phyloP scores from a whole-genome alignment of 2,329 filamentous ascomycete species.

The Colletotrichum musae region DNA sequence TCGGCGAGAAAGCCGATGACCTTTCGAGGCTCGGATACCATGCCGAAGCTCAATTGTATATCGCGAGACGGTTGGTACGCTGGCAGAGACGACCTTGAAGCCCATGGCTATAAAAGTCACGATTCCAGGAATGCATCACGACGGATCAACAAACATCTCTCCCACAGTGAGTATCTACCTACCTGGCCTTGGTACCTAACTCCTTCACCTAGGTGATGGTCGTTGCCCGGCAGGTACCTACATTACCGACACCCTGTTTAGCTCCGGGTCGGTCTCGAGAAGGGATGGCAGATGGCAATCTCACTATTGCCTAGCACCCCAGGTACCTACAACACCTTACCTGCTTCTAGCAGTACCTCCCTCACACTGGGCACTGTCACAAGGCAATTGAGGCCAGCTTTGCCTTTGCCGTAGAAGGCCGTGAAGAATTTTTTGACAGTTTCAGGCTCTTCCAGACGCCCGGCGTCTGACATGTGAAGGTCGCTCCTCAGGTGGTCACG shows the following conservation, averaged over 20 bases:
- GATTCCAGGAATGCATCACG: no score
- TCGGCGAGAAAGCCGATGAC: neutral
- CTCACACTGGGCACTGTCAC: slow-evolving; percentile 27
- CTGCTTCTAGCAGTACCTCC: neutral
- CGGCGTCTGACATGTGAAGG: slow-evolving; percentile 38
- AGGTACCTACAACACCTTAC: neutral
- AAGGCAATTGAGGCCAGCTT: slow-evolving; percentile 26
- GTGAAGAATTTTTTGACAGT: slow-evolving; percentile 30
- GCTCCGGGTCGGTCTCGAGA: neutral
- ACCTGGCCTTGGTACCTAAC: neutral
- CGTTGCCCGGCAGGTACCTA: neutral
- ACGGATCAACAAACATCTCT: no score
- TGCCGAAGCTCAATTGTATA: neutral
- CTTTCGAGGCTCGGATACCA: neutral
- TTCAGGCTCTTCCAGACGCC: slow-evolving; percentile 26
- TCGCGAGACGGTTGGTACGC: no score
- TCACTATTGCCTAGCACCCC: neutral
- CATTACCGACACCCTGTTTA: neutral
- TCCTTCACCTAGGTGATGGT: neutral
- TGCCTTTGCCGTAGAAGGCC: slow-evolving; percentile 18
- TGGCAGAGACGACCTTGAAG: no score
- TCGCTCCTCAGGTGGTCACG: slow-evolving; percentile 3
- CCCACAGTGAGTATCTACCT: neutral
- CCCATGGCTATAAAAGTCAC: no score
- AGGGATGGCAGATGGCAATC: slow-evolving; percentile 23